Evolutionary conservation across 768 basidiomycete species (phyloP).

Genomic region (Fomitopsis pulvina): DNA sequence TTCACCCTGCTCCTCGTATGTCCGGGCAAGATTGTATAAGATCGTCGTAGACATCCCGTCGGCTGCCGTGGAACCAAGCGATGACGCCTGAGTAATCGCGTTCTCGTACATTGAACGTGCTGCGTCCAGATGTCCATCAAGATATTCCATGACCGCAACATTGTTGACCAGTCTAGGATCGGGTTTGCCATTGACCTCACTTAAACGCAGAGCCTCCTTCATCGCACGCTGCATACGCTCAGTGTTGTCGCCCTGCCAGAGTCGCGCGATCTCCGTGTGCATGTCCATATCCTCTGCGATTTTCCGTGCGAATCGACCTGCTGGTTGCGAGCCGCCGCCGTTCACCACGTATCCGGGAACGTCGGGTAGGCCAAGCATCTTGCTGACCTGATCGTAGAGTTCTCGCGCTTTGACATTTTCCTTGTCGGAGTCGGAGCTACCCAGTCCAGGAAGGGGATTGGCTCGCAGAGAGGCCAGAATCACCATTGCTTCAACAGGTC

Average conservation of each 20-base stretch:
- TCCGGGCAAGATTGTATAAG: conserved; percentile 86
- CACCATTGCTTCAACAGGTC: conserved; percentile 77
- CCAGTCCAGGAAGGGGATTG: conserved; percentile 72
- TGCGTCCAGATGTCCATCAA: conserved; percentile 52
- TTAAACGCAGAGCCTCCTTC: conserved; percentile 64
- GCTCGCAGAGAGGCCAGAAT: conserved; percentile 89
- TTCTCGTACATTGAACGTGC: conserved; percentile 66
- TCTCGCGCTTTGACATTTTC: conserved; percentile 74
- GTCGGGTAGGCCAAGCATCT: conserved; percentile 56
- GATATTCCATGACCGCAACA: conserved; percentile 65
- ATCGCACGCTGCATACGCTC: conserved; percentile 71
- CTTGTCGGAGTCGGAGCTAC: conserved; percentile 60
- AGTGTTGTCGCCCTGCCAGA: conserved; percentile 80
- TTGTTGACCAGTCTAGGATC: conserved; percentile 79
- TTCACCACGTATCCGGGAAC: conserved; percentile 33
- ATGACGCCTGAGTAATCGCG: conserved; percentile 55
- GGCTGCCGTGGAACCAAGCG: conserved; percentile 37
- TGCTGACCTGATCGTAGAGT: conserved; percentile 69
- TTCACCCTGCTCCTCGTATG: conserved; percentile 83
- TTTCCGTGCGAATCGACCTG: conserved; percentile 33
- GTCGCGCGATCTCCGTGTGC: conserved; percentile 82
- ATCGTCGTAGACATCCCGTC: conserved; percentile 78
- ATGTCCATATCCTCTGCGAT: conserved; percentile 79
- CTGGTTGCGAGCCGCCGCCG: conserved; percentile 9
- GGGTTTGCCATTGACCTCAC: conserved; percentile 36